Conservation (phyloP, 2,329 filamentous ascomycete genomes). For the Berkeleyomyces rouxiae region DNA sequence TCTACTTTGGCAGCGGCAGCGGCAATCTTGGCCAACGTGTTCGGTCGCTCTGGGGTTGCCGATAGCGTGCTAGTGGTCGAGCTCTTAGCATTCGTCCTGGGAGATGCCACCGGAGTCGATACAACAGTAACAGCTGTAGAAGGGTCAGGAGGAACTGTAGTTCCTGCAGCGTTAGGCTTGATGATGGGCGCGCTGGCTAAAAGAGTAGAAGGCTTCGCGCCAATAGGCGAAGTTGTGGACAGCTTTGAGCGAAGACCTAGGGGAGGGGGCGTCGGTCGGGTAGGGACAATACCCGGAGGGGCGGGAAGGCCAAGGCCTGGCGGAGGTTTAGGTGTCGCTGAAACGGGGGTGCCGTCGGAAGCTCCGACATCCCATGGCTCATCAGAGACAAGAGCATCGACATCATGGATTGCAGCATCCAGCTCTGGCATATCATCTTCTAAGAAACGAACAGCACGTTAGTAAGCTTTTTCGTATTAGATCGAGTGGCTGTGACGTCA, state of each 20-base stretch:
- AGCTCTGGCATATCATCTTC: conserved; percentile 46
- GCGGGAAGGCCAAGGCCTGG: conserved; percentile 16
- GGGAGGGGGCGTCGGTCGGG: not conserved
- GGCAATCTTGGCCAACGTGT: conserved; percentile 5
- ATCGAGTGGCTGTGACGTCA: conserved; percentile 9
- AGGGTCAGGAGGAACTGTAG: not conserved
- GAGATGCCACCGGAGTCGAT: not conserved
- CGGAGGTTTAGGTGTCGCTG: conserved; percentile 3
- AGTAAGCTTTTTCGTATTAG: conserved; percentile 22
- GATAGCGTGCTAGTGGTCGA: not conserved
- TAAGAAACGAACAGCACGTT: conserved; percentile 27
- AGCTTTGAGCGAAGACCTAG: not conserved
- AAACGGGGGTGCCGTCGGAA: not conserved
- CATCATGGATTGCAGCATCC: conserved; percentile 44
- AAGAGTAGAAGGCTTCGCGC: not conserved
- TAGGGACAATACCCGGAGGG: conserved; percentile 17
- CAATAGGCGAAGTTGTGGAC: not conserved
- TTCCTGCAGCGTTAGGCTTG: not conserved
- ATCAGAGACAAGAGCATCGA: conserved; percentile 54
- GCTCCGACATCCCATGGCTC: conserved; percentile 19
- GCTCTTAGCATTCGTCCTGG: conserved; percentile 18
- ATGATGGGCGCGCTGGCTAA: not conserved
- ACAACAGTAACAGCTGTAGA: not conserved
- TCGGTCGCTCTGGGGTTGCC: conserved; percentile 8
- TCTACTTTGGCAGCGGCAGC: not conserved